phyloP scores from a whole-genome alignment of 2,329 filamentous ascomycete species.

The Colletotrichum sublineola region DNA sequence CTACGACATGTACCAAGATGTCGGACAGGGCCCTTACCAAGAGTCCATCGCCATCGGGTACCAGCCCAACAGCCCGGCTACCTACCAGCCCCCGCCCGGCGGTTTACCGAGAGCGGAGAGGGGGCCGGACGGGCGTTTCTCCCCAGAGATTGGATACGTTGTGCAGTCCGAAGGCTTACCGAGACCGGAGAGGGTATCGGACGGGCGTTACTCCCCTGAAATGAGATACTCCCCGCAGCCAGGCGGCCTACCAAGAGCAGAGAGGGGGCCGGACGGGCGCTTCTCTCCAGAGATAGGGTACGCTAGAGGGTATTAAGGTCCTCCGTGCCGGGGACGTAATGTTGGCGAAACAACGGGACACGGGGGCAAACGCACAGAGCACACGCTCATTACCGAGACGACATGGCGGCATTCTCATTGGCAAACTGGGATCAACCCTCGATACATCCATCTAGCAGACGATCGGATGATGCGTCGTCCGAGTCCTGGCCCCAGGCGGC shows the following conservation, averaged over 20 bases:
- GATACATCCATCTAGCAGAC: not conserved
- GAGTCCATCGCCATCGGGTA: constrained; percentile 38
- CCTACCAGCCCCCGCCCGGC: constrained; percentile 21
- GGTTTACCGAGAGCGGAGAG: constrained; percentile 36
- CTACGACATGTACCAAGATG: constrained; percentile 30
- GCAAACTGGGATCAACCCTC: constrained; percentile 5
- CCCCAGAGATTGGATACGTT: not conserved
- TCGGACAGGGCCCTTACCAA: constrained; percentile 33
- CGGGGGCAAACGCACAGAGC: not conserved
- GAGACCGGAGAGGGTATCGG: too few species aligned
- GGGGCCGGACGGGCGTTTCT: constrained; percentile 36
- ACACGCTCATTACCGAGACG: not conserved
- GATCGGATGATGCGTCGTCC: constrained; percentile 11
- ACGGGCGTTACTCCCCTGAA: too few species aligned
- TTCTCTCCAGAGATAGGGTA: constrained; percentile 9
- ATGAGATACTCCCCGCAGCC: not conserved
- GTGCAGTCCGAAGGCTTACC: too few species aligned
- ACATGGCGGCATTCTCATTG: not conserved
- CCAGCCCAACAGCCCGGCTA: constrained; percentile 22
- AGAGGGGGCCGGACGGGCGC: constrained; percentile 36
- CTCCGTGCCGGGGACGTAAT: too few species aligned
- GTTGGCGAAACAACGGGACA: not conserved
- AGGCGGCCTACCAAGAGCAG: constrained; percentile 35
- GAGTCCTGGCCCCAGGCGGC: not conserved
- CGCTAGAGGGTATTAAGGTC: not conserved